Percentiles rank a stretch among this genome's conserved stretches.
phyloP scores from a whole-genome alignment of 2,329 filamentous ascomycete species.

The Pestalotiopsis sp. region DNA sequence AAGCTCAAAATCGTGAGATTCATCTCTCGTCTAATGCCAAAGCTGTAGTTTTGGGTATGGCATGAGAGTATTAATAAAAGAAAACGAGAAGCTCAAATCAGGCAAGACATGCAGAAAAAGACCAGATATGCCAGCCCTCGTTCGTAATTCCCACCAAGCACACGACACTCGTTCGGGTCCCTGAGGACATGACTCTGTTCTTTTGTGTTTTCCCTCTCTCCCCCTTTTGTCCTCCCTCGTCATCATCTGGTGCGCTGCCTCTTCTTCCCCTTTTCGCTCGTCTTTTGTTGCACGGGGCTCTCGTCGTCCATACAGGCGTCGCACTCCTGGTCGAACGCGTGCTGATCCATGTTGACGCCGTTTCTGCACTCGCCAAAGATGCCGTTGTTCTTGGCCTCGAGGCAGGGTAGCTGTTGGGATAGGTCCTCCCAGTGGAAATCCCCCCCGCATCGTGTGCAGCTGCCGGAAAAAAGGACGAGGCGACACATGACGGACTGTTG shows the following conservation, averaged over 20 bases:
- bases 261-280: slow-evolving; percentile 11
- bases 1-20: neutral
- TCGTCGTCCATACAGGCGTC: slow-evolving; percentile 43
- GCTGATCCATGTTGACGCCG: slow-evolving; percentile 44
- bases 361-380: slow-evolving; percentile 45
- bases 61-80: too few species aligned
- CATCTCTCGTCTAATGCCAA: too few species aligned
- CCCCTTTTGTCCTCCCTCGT: neutral
- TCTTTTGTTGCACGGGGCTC: slow-evolving; percentile 37
- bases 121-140: neutral
- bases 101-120: neutral
- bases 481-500: slow-evolving; percentile 43
- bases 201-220: neutral
- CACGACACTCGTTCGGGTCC: neutral
- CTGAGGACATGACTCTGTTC: neutral
- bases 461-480: slow-evolving; percentile 45
- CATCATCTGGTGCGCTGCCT: slow-evolving; percentile 15
- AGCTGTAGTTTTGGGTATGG: too few species aligned
- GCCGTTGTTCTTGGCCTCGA: slow-evolving; percentile 52
- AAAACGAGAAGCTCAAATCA: neutral
- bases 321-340: slow-evolving; percentile 52
- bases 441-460: slow-evolving; percentile 44
- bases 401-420: slow-evolving; percentile 48
- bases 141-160: neutral
- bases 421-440: slow-evolving; percentile 46